phyloP scores from a whole-genome alignment of 106 monocot species.

The Platanthera guangdongensis region DNA sequence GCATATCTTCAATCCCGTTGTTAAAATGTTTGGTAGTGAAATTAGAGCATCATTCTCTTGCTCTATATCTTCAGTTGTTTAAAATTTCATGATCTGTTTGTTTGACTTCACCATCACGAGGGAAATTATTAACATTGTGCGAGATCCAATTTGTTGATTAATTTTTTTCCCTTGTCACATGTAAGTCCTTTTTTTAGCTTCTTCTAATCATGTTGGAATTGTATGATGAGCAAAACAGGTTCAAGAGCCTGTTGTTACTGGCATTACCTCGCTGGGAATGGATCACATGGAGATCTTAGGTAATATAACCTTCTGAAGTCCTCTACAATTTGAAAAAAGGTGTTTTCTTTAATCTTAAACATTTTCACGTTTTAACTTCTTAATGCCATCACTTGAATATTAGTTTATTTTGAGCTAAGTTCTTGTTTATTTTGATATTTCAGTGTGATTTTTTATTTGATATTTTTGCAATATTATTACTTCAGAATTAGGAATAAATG shows the following conservation, averaged over 20 bases:
- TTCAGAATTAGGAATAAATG: not conserved
- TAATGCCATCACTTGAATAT: not conserved
- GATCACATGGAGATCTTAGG: slow-evolving; percentile 80
- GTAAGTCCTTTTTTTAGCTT: not conserved
- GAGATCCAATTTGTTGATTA: not conserved
- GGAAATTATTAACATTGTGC: not conserved
- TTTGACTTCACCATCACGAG: not conserved
- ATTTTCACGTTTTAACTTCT: not conserved
- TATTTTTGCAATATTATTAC: not conserved
- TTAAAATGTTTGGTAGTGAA: not conserved
- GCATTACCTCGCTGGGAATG: slow-evolving; percentile 60
- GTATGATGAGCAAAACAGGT: slow-evolving; percentile 27
- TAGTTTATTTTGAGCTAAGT: not conserved
- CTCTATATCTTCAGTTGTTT: not conserved
- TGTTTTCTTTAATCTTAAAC: not conserved
- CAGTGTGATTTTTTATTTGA: not conserved
- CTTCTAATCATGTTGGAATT: slow-evolving; percentile 5
- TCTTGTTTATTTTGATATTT: not conserved
- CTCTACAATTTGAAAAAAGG: not conserved
- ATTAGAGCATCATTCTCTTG: not conserved
- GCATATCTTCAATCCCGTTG: not conserved
- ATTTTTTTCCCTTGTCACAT: not conserved
- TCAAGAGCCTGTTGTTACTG: slow-evolving; percentile 65
- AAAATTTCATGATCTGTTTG: not conserved
- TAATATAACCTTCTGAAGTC: slow-evolving; percentile 2